A percentile compares a stretch with the other conserved stretches of the same genome.
phyloP scores from a whole-genome alignment of 345 rosid genomes.

The Populus pruinosa region DNA sequence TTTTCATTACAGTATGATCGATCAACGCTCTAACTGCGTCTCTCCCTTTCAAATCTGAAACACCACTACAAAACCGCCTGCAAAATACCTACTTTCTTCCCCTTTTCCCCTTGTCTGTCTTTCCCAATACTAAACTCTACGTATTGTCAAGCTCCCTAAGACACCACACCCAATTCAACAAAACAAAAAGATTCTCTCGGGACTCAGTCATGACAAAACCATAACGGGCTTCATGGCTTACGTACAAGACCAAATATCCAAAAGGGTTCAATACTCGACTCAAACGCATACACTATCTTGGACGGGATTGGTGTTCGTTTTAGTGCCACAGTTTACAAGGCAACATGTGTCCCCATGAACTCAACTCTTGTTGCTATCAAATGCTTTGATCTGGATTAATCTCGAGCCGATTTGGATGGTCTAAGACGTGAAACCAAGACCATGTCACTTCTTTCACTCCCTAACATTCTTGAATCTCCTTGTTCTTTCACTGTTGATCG shows the following conservation, averaged over 20 bases:
- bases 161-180: neutral
- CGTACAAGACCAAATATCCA: neutral
- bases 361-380: constrained; percentile 70
- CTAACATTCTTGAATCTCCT: constrained; percentile 70
- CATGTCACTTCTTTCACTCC: constrained; percentile 76
- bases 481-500: constrained; percentile 72
- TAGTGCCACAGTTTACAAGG: constrained; percentile 74
- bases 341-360: constrained; percentile 58
- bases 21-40: constrained; percentile 6
- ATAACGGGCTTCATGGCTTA: constrained; percentile 1
- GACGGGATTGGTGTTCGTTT: constrained; percentile 74
- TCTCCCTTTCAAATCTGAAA: constrained; percentile 4
- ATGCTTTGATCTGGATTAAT: constrained; percentile 70
- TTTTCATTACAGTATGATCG: neutral
- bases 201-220: neutral
- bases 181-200: neutral
- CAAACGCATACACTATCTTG: constrained; percentile 53
- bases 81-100: constrained; percentile 1
- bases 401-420: constrained; percentile 59
- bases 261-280: constrained; percentile 46
- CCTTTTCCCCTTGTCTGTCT: neutral
- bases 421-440: constrained; percentile 74
- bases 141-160: neutral
- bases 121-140: neutral
- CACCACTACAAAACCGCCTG: constrained; percentile 38